These are phyloP conservation scores for Davidsoniella virescens DNA, from an alignment of 2,329 filamentous ascomycete species.

Conservation along the genomic window DNA sequence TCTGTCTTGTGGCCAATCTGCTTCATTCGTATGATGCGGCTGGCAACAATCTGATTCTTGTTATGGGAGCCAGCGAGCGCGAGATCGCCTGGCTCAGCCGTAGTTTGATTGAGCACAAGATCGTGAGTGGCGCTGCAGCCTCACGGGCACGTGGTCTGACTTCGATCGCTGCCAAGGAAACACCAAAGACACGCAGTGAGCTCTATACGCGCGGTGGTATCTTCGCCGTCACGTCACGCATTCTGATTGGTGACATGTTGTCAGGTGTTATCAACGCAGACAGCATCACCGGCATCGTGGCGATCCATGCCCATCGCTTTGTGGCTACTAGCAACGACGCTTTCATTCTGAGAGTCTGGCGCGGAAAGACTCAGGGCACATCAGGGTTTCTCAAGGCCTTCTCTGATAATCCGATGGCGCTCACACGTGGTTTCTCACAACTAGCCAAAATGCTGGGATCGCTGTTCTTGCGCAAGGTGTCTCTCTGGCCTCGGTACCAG, in stretches of 20 bases:
- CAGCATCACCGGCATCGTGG: constrained; percentile 70
- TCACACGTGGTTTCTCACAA: constrained; percentile 75
- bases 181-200: constrained; percentile 79
- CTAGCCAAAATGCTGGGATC: constrained; percentile 83
- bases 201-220: constrained; percentile 82
- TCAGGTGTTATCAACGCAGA: constrained; percentile 69
- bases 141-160: constrained; percentile 71
- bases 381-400: constrained; percentile 89
- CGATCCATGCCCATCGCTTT: constrained; percentile 78
- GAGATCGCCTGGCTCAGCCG: constrained; percentile 98
- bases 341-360: constrained; percentile 84
- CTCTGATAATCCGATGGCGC: constrained; percentile 81
- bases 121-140: constrained; percentile 45
- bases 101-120: constrained; percentile 86
- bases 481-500: constrained; percentile 88
- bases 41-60: constrained; percentile 77
- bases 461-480: constrained; percentile 73
- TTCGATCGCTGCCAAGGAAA: constrained; percentile 86
- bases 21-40: constrained; percentile 93
- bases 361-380: constrained; percentile 68
- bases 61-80: constrained; percentile 78
- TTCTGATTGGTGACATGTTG: constrained; percentile 82
- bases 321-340: constrained; percentile 80
- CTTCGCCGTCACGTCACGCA: constrained; percentile 90
- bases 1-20: constrained; percentile 87